Evolutionary conservation across 23 red algal genomes (phyloP).

Genomic region (Gracilaria gracilis): DNA sequence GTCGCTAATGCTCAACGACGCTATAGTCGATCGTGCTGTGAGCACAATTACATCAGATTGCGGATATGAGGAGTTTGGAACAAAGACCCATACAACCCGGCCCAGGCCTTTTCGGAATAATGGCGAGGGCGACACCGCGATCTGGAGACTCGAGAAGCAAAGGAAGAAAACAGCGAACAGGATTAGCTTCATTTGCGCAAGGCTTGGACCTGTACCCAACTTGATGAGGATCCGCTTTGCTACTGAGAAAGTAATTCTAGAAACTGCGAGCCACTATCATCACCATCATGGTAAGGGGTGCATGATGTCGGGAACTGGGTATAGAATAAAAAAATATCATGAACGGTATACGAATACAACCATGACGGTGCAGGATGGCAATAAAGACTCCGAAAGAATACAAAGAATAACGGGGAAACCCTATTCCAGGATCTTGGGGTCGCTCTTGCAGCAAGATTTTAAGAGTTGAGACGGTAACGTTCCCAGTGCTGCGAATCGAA

Average conservation of each 20-base stretch:
- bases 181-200: background rate
- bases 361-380: background rate
- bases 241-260: background rate
- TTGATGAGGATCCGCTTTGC: background rate
- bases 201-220: background rate
- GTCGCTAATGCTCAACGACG: background rate
- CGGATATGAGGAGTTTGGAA: background rate
- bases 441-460: no score
- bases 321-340: background rate
- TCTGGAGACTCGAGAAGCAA: background rate
- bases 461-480: no score
- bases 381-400: background rate
- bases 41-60: constrained; percentile 30
- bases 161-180: background rate
- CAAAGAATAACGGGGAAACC: no score
- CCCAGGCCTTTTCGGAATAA: constrained; percentile 35
- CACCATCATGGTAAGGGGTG: no score
- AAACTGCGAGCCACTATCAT: background rate
- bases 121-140: background rate
- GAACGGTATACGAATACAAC: background rate
- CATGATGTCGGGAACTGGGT: background rate
- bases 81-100: background rate
- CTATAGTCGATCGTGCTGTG: constrained; percentile 10
- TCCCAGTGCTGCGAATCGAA: background rate
- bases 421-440: no score